phyloP scores from a whole-genome alignment of 1,139 yeast genomes.

The Candida neerlandica region DNA sequence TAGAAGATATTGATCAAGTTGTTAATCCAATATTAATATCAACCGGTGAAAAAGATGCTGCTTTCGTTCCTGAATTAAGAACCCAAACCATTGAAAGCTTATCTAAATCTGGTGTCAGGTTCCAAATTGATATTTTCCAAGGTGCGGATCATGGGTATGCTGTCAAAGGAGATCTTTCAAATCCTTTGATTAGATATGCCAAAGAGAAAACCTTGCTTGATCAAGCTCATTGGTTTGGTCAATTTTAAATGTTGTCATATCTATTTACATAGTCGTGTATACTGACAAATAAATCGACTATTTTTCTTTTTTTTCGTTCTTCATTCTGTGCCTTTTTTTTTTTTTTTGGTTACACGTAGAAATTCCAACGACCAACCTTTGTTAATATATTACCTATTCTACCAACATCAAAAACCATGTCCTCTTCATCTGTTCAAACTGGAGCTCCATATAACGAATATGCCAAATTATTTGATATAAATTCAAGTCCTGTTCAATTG shows the following conservation, averaged over 20 bases:
- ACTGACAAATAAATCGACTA: background rate
- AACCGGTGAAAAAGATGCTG: conserved; percentile 68
- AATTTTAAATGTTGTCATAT: background rate
- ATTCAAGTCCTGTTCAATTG: conserved; percentile 29
- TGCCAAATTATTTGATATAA: conserved; percentile 24
- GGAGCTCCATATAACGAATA: conserved; percentile 38
- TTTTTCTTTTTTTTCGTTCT: background rate
- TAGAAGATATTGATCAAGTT: conserved; percentile 62
- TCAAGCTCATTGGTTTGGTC: conserved; percentile 29
- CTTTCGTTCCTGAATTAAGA: conserved; percentile 66
- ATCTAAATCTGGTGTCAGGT: conserved; percentile 36
- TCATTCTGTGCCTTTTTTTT: background rate
- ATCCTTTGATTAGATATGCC: conserved; percentile 61
- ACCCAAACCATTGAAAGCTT: conserved; percentile 60
- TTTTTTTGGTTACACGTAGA: background rate
- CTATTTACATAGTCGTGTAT: background rate
- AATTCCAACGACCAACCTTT: background rate
- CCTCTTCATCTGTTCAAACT: conserved; percentile 17
- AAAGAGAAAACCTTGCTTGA: conserved; percentile 67
- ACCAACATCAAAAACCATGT: conserved; percentile 1
- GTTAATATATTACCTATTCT: background rate
- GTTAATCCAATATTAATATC: conserved; percentile 49
- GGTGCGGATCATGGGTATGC: conserved; percentile 75
- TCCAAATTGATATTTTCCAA: conserved; percentile 59
- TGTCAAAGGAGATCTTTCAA: conserved; percentile 66